Evolutionary conservation across 208 protist genomes (phyloP).

Genomic region (Balamuthia mandrillaris): DNA sequence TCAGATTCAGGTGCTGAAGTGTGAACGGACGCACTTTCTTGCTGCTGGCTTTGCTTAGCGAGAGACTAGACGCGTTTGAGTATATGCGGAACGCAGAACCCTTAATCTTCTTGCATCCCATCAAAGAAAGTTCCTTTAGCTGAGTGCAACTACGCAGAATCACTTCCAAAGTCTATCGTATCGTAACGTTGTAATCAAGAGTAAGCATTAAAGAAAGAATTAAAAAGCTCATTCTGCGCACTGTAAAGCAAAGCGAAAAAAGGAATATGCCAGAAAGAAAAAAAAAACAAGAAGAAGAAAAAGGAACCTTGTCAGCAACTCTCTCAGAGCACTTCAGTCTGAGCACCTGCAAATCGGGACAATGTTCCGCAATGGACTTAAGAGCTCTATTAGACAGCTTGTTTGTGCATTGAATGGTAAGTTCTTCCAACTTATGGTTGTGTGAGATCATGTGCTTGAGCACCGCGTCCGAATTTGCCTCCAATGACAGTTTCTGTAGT

Average conservation of each 20-base stretch:
- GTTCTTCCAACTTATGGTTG: constrained; percentile 16
- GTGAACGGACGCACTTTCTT: neutral
- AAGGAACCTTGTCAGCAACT: constrained; percentile 14
- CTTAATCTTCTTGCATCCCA: constrained; percentile 28
- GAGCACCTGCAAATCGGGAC: constrained; percentile 12
- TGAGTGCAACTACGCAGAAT: neutral
- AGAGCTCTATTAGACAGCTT: constrained; percentile 1
- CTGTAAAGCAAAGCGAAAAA: no score
- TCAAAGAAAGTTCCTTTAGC: neutral
- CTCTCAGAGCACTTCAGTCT: constrained; percentile 26
- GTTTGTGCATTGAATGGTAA: neutral
- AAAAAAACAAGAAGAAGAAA: no score
- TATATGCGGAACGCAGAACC: no score
- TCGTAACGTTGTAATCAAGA: no score
- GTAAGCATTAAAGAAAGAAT: no score
- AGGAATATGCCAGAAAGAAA: no score
- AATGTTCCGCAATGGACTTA: neutral
- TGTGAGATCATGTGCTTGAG: constrained; percentile 8
- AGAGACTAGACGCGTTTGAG: no score
- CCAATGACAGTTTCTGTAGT: neutral
- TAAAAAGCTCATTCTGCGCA: no score
- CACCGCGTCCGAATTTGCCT: neutral
- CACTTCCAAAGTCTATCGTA: neutral
- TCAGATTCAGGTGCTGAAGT: constrained; percentile 2
- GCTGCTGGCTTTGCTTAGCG: neutral